A percentile compares a stretch with the other conserved stretches of the same genome.
Evolutionary conservation across 2,329 filamentous ascomycete species (phyloP).

Genomic region (Neonectria hederae): DNA sequence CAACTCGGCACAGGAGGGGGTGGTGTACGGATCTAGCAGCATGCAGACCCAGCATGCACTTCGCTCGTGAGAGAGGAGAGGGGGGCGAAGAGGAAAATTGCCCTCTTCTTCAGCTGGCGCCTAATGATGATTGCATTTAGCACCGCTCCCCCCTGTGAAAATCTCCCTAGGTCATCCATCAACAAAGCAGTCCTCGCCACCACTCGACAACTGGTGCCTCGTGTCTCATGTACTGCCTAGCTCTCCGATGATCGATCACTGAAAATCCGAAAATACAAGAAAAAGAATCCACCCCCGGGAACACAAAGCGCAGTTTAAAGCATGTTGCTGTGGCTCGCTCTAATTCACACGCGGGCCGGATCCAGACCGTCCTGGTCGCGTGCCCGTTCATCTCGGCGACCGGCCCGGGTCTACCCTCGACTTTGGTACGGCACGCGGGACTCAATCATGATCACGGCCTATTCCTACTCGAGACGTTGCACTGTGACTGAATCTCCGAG

Average conservation of each 20-base stretch:
- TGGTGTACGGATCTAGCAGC: neutral
- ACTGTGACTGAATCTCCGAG: neutral
- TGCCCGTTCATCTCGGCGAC: conserved; percentile 9
- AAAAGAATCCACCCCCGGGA: neutral
- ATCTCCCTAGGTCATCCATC: neutral
- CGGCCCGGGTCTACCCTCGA: conserved; percentile 9
- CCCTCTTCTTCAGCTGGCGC: neutral
- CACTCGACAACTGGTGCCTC: neutral
- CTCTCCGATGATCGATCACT: neutral
- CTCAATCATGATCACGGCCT: neutral
- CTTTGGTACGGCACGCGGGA: neutral
- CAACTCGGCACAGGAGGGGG: conserved; percentile 1
- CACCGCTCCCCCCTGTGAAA: neutral
- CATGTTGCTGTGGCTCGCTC: neutral
- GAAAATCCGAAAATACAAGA: neutral
- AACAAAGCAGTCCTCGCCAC: neutral
- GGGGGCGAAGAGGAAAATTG: neutral
- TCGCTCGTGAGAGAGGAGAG: neutral
- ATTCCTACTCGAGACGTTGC: neutral
- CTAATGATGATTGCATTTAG: neutral
- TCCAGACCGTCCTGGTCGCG: conserved; percentile 7
- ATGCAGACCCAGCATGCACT: conserved; percentile 3
- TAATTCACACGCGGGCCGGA: neutral
- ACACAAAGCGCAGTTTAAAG: neutral
- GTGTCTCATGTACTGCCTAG: neutral